Base-by-base conservation (phyloP, 2,329 filamentous ascomycete genomes). In the Harringtonia aguacate region DNA sequence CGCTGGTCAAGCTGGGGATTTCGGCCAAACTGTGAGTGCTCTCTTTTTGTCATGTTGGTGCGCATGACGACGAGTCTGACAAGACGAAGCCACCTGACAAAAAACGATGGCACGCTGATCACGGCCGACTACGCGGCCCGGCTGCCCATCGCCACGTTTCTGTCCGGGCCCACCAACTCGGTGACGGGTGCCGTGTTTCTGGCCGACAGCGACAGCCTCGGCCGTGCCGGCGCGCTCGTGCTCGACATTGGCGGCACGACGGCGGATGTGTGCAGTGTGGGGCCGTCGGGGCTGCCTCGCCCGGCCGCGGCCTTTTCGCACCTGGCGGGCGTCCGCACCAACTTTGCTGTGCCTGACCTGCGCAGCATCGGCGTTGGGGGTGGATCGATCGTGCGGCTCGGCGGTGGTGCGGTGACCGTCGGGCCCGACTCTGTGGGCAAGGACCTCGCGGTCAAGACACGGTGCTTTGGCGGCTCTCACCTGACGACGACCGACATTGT, bases 241-340 rank as follows among this genome's bases (percentile, higher is more conserved):
- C 71, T 81, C 2, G 79, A 83, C 52, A 73, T 83, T 41, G 79
- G 79, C 0, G 78, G 79, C 3, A 83, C 79, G 0, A 82, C 78
- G 0, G 73, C 76, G 1, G 79, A 82, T 50, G 73, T 80, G 10
- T 77, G 79, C 0, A 57, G 79, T 0, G 56, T 83, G 4, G 65
- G 77, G 8, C 66, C 70, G 0, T 81, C 73, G 39, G 78, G 79
- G 0, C 78, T 82, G 41, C 79, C 79, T 0, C 66, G 77, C 28
- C 74, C 80, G 54, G 71, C 75, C 38, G 73, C 76, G 12, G 75
- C 76, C 0, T 80, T 77, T 47, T 77, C 72, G 22, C 70, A 79
- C 29, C 61, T 82, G 3, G 73, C 72, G 0, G 79, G 78, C 0
- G 73, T 83, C 2, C 66, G 75, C 7, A 77, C 77, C 61, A 81